These are phyloP conservation scores for Thielaviopsis euricoi DNA, from an alignment of 2,329 filamentous ascomycete species.

Conservation along the genomic window DNA sequence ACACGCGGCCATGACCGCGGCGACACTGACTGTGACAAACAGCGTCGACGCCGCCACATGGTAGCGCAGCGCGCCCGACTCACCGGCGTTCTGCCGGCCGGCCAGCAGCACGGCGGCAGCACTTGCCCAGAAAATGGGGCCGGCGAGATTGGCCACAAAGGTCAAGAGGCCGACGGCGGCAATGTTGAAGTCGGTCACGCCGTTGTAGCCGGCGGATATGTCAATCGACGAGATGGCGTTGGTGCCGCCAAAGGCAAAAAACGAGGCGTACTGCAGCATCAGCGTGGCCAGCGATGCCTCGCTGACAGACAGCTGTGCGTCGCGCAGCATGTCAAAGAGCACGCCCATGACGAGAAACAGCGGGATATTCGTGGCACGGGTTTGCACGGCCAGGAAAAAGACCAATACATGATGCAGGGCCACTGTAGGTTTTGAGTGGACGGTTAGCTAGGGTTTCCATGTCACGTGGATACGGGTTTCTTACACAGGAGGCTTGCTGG, in stretches of 20 bases:
- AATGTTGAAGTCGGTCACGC: slow-evolving; percentile 65
- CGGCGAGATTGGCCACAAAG: slow-evolving; percentile 83
- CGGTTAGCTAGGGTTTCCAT: background rate
- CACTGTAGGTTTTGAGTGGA: slow-evolving; percentile 18
- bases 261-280: slow-evolving; percentile 64
- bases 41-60: slow-evolving; percentile 52
- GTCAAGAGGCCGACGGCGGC: slow-evolving; percentile 67
- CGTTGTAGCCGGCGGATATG: slow-evolving; percentile 88
- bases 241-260: slow-evolving; percentile 80
- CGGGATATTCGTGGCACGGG: slow-evolving; percentile 68
- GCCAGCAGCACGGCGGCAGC: slow-evolving; percentile 46
- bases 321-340: slow-evolving; percentile 32
- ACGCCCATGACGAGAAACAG: slow-evolving; percentile 62
- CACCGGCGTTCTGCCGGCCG: slow-evolving; percentile 13
- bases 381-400: slow-evolving; percentile 74
- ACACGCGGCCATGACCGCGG: slow-evolving; percentile 78
- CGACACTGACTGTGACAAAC: slow-evolving; percentile 48
- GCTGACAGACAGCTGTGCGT: slow-evolving; percentile 29
- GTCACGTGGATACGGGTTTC: slow-evolving; percentile 8
- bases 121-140: slow-evolving; percentile 71
- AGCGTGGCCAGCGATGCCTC: slow-evolving; percentile 56
- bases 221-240: slow-evolving; percentile 96
- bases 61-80: slow-evolving; percentile 21
- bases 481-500: slow-evolving; percentile 1
- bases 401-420: slow-evolving; percentile 54